Conservation (phyloP, 108 stramenopile species). For the Asterionellopsis glacialis region DNA sequence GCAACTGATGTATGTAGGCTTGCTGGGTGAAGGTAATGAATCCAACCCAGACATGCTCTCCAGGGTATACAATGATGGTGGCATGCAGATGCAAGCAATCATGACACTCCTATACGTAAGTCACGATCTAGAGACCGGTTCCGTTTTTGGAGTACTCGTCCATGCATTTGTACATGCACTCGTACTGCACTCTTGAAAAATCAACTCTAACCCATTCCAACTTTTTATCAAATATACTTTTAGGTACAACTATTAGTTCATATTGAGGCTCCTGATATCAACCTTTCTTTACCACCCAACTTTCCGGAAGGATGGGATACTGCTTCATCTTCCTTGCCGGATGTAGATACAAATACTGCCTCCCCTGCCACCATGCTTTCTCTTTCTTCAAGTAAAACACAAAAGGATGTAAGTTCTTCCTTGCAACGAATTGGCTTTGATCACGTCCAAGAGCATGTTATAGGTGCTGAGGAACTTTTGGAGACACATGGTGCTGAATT, state of each 20-base stretch:
- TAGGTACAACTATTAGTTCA: conserved; percentile 58
- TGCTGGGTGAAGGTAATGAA: conserved; percentile 51
- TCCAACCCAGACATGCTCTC: conserved; percentile 26
- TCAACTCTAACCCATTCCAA: conserved; percentile 1
- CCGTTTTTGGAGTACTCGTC: conserved; percentile 16
- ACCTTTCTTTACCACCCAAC: conserved; percentile 40
- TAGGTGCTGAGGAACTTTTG: conserved; percentile 41
- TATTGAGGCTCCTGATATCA: conserved; percentile 37
- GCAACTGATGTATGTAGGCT: conserved; percentile 45
- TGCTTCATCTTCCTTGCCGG: neutral
- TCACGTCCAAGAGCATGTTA: conserved; percentile 62
- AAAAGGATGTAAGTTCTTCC: conserved; percentile 45
- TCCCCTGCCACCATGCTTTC: conserved; percentile 22
- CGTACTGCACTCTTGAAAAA: neutral
- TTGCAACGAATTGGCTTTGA: conserved; percentile 67
- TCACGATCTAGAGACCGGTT: conserved; percentile 18
- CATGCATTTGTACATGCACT: neutral
- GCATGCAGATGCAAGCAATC: conserved; percentile 25
- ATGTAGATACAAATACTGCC: too few species aligned
- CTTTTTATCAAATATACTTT: conserved; percentile 20
- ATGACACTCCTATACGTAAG: conserved; percentile 43
- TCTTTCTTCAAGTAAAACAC: conserved; percentile 59
- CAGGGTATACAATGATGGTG: conserved; percentile 25
- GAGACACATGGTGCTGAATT: conserved; percentile 37
- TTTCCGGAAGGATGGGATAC: conserved; percentile 69